These are phyloP conservation scores for Quaeritorhiza haematococci DNA, from an alignment of 371 early-diverging fungal species.

Conservation along the genomic window DNA sequence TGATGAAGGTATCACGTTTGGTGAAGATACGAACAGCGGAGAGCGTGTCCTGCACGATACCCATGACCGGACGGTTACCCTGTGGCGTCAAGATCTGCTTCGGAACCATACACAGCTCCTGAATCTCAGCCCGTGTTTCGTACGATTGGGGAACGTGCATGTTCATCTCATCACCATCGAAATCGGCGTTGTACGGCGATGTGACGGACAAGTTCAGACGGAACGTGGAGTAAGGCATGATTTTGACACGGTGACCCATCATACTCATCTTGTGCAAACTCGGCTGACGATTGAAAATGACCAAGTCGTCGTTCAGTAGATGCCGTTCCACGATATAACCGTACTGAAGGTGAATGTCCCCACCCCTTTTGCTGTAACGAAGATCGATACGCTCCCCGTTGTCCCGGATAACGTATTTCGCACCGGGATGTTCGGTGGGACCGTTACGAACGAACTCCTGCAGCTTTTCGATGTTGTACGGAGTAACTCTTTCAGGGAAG, in stretches of 20 bases:
- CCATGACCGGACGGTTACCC: constrained; percentile 98
- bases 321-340: constrained; percentile 98
- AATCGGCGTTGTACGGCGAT: constrained; percentile 99
- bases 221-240: constrained; percentile 99
- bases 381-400: constrained; percentile 97
- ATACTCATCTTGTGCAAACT: constrained; percentile 99
- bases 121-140: constrained; percentile 93
- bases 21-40: constrained; percentile 97
- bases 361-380: constrained; percentile 81
- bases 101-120: constrained; percentile 95
- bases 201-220: constrained; percentile 98
- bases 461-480: constrained; percentile 93
- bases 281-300: constrained; percentile 99
- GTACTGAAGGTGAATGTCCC: constrained; percentile 84
- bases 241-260: constrained; percentile 98
- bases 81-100: constrained; percentile 98
- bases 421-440: constrained; percentile 97
- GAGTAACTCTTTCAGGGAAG: constrained; percentile 97
- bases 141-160: constrained; percentile 97
- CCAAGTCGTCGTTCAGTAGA: constrained; percentile 92
- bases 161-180: constrained; percentile 99
- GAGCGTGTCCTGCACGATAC: constrained; percentile 99
- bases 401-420: constrained; percentile 96
- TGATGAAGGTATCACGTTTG: constrained; percentile 87
- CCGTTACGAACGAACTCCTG: constrained; percentile 93